A percentile compares a stretch with the other conserved stretches of the same genome.
phyloP scores from a whole-genome alignment of 352 stramenopile genomes.

The Globisporangium alternatum region DNA sequence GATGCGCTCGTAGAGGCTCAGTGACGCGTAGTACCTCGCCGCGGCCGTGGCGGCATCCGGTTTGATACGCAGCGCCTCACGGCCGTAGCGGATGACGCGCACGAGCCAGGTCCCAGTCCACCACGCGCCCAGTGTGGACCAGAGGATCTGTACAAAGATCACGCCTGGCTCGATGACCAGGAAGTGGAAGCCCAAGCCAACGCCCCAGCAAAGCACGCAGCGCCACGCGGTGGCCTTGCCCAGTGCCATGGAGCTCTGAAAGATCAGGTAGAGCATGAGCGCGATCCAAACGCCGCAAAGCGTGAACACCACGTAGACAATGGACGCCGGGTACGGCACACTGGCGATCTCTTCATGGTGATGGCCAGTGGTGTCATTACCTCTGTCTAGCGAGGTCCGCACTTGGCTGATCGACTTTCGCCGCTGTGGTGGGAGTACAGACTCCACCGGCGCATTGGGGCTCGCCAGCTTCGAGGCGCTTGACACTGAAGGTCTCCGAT shows the following conservation, averaged over 20 bases:
- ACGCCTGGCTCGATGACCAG: conserved; percentile 45
- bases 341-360: conserved; percentile 14
- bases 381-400: background rate
- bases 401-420: conserved; percentile 11
- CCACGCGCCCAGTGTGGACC: conserved; percentile 53
- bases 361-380: background rate
- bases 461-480: conserved; percentile 13
- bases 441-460: background rate
- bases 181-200: conserved; percentile 47
- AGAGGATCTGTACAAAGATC: conserved; percentile 49
- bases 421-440: background rate
- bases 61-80: conserved; percentile 45
- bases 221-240: conserved; percentile 45
- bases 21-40: conserved; percentile 38
- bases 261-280: conserved; percentile 39
- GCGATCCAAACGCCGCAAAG: conserved; percentile 40
- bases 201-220: conserved; percentile 46
- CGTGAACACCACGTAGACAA: conserved; percentile 53
- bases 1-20: conserved; percentile 70
- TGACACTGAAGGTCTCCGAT: conserved; percentile 2
- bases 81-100: conserved; percentile 41
- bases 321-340: conserved; percentile 66
- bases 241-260: conserved; percentile 43
- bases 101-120: conserved; percentile 45
- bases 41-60: conserved; percentile 24